Evolutionary conservation across 164 flowering plant species (phyloP).

Genomic region (Vitis vinifera): ASM3070453v1 NC_081822.1:996001-996500

Average conservation of each 20-base stretch:
- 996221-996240: conserved; percentile 14
- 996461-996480: conserved; percentile 21
- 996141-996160: neutral
- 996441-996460: conserved; percentile 35
- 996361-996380: conserved; percentile 17
- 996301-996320: conserved; percentile 27
- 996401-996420: conserved; percentile 26
- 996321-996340: conserved; percentile 30
- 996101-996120: too few relatives aligned
- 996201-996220: conserved; percentile 29
- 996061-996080: too few relatives aligned
- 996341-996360: conserved; percentile 29
- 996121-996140: neutral
- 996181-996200: conserved; percentile 21
- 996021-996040: too few relatives aligned
- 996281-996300: conserved; percentile 24
- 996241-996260: neutral
- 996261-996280: conserved; percentile 21
- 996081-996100: too few relatives aligned
- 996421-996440: conserved; percentile 34
- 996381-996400: conserved; percentile 44
- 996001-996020: too few relatives aligned
- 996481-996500: conserved; percentile 25
- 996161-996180: conserved; percentile 27
- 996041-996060: too few relatives aligned